Conservation (phyloP, 345 rosid species). For the Eucalyptus tenuipes region DNA sequence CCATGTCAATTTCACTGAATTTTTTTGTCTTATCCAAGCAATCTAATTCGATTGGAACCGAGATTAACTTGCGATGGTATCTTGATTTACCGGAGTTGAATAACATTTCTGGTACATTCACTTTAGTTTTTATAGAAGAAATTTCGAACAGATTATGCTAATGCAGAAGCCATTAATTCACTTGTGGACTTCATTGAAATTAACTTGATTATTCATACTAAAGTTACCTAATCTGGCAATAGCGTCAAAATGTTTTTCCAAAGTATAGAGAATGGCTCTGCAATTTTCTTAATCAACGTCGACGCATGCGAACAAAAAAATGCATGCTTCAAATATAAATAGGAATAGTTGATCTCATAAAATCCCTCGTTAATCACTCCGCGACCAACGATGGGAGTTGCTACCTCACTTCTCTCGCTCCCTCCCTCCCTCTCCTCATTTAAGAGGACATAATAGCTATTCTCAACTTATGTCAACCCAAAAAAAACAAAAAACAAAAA, state of each 20-base stretch:
- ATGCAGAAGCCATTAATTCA: not conserved
- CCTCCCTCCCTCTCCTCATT: not conserved
- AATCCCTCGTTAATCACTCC: not conserved
- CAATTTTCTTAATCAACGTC: not conserved
- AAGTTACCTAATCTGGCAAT: not conserved
- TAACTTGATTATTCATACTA: not conserved
- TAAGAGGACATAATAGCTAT: not conserved
- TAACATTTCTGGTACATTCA: not conserved
- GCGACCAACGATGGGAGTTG: too few species aligned
- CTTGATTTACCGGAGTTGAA: not conserved
- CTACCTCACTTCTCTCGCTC: too few species aligned
- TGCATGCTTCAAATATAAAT: not conserved
- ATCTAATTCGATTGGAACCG: not conserved
- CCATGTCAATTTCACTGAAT: fast-evolving
- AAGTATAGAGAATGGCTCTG: not conserved
- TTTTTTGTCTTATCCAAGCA: not conserved
- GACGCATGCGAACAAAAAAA: not conserved
- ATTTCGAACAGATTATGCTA: not conserved
- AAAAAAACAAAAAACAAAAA: too few species aligned
- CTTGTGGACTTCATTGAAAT: not conserved
- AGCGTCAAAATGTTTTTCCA: not conserved
- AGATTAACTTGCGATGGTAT: not conserved
- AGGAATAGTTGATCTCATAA: not conserved
- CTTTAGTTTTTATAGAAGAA: not conserved
- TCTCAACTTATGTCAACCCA: not conserved